Evolutionary conservation across 441 rosid species (phyloP).

Genomic region (Theobroma grandiflorum): DNA sequence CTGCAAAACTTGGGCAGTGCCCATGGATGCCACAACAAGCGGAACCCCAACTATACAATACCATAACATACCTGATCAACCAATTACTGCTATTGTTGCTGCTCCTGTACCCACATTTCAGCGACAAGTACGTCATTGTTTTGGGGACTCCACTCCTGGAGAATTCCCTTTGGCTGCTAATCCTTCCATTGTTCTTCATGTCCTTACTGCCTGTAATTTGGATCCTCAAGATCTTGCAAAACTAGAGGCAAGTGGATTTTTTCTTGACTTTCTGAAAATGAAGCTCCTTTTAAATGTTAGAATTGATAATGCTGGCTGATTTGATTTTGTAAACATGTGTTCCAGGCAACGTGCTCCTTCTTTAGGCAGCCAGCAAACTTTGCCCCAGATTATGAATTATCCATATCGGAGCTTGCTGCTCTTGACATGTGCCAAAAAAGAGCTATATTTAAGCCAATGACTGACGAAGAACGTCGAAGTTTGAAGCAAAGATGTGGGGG

Average conservation of each 20-base stretch:
- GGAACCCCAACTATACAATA: conserved; percentile 72
- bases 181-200: conserved; percentile 94
- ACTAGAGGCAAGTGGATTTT: conserved; percentile 78
- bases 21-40: conserved; percentile 93
- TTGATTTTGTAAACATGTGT: conserved; percentile 48
- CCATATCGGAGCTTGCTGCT: conserved; percentile 93
- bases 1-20: conserved; percentile 70
- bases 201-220: conserved; percentile 86
- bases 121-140: conserved; percentile 82
- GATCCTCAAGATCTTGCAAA: conserved; percentile 96
- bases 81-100: conserved; percentile 61
- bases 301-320: conserved; percentile 67
- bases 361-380: conserved; percentile 97
- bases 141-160: conserved; percentile 85
- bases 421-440: conserved; percentile 95
- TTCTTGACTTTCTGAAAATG: conserved; percentile 1
- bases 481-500: conserved; percentile 92
- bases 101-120: conserved; percentile 63
- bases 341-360: conserved; percentile 96
- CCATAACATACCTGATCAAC: conserved; percentile 79
- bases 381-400: conserved; percentile 72
- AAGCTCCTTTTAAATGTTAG: conserved; percentile 34
- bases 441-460: conserved; percentile 86
- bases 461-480: conserved; percentile 62
- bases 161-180: conserved; percentile 95